These are phyloP conservation scores for Toxicodendron radicans DNA, from an alignment of 345 rosid genomes.

Conservation along the genomic window DNA sequence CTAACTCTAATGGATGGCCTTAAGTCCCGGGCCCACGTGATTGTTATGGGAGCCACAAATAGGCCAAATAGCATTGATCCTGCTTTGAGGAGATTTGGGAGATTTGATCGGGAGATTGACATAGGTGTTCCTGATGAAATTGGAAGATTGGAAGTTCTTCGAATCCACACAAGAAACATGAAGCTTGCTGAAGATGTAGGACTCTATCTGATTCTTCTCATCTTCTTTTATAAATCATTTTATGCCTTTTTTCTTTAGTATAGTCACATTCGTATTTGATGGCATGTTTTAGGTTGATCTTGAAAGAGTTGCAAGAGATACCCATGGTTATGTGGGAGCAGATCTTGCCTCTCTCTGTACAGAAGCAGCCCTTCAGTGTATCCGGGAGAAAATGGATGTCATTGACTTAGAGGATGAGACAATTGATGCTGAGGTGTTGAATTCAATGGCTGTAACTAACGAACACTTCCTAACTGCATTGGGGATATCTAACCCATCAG, in stretches of 20 bases:
- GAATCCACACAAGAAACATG: conserved; percentile 54
- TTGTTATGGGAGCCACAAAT: conserved; percentile 59
- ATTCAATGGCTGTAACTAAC: conserved; percentile 49
- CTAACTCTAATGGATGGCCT: conserved; percentile 30
- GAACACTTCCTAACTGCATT: conserved; percentile 54
- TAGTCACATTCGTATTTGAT: neutral
- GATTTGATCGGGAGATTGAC: conserved; percentile 53
- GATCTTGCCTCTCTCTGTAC: conserved; percentile 53
- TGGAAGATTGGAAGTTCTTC: conserved; percentile 52
- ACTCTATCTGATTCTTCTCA: neutral
- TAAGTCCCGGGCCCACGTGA: conserved; percentile 43
- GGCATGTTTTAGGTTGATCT: conserved; percentile 43
- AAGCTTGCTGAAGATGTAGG: conserved; percentile 48
- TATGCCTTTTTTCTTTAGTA: neutral
- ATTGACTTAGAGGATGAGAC: conserved; percentile 51
- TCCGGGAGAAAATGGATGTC: conserved; percentile 55
- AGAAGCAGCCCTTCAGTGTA: conserved; percentile 57
- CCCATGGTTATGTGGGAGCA: conserved; percentile 58
- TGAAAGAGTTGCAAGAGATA: conserved; percentile 45
- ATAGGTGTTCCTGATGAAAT: conserved; percentile 52
- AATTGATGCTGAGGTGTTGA: conserved; percentile 48
- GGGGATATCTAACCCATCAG: conserved; percentile 48
- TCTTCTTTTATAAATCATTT: neutral
- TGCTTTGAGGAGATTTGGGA: conserved; percentile 50
- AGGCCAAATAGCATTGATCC: conserved; percentile 55